Evolutionary conservation across 2,329 filamentous ascomycete species (phyloP).

Genomic region (Cercospora nicotianae): DNA sequence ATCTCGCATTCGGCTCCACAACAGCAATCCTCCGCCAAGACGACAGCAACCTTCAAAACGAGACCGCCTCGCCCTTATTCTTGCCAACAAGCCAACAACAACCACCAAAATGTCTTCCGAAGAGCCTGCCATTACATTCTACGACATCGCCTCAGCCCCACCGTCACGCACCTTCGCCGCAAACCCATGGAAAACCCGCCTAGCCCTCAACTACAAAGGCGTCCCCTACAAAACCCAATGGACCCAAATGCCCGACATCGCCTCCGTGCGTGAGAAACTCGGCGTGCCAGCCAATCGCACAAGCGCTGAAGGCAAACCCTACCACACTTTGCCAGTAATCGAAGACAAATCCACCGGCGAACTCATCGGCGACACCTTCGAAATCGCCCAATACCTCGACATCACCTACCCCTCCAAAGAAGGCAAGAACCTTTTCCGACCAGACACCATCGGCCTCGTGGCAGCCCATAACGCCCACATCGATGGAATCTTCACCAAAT

Average conservation of each 20-base stretch:
- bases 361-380: conserved; percentile 62
- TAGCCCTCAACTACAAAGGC: conserved; percentile 53
- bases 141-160: conserved; percentile 50
- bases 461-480: conserved; percentile 56
- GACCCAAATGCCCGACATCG: conserved; percentile 56
- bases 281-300: conserved; percentile 54
- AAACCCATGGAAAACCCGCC: conserved; percentile 55
- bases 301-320: conserved; percentile 58
- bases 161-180: conserved; percentile 46
- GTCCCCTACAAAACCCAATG: conserved; percentile 53
- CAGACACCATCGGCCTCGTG: conserved; percentile 38
- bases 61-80: not conserved
- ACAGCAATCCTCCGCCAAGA: not conserved
- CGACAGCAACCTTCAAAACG: not conserved
- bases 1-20: not conserved
- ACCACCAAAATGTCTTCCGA: conserved; percentile 30
- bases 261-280: conserved; percentile 50
- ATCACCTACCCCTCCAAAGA: conserved; percentile 47
- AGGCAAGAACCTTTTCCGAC: conserved; percentile 53
- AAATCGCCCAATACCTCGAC: conserved; percentile 63
- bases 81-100: not conserved
- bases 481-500: conserved; percentile 55
- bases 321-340: conserved; percentile 61
- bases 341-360: conserved; percentile 46
- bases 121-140: conserved; percentile 42